A percentile compares a stretch with the other conserved stretches of the same genome.
Evolutionary conservation across 2,329 filamentous ascomycete genomes (phyloP).

Genomic region (Botryotinia calthae): DNA sequence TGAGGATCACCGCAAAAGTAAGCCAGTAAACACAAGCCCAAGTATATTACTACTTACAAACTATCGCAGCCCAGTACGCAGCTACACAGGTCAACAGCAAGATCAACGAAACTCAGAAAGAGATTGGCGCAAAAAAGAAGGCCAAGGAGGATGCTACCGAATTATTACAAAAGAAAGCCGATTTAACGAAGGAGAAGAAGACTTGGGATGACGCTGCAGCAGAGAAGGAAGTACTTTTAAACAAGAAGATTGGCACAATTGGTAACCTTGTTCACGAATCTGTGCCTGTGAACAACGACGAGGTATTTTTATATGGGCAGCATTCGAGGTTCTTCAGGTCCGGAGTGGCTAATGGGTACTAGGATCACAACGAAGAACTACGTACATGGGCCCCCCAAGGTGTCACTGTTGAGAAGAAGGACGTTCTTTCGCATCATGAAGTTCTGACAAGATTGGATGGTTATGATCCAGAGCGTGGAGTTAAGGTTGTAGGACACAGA

Average conservation of each 20-base stretch:
- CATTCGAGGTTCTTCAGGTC: neutral
- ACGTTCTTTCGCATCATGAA: slow-evolving; percentile 88
- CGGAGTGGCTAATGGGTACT: slow-evolving; percentile 13
- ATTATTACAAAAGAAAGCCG: slow-evolving; percentile 73
- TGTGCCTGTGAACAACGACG: slow-evolving; percentile 78
- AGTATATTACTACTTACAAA: slow-evolving; percentile 13
- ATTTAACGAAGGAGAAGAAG: slow-evolving; percentile 80
- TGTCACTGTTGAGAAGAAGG: slow-evolving; percentile 69
- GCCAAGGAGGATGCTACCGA: slow-evolving; percentile 85
- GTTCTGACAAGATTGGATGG: slow-evolving; percentile 84
- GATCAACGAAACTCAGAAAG: slow-evolving; percentile 87
- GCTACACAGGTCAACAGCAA: slow-evolving; percentile 77
- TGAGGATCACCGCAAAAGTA: slow-evolving; percentile 78
- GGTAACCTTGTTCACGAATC: slow-evolving; percentile 90
- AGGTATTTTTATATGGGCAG: slow-evolving; percentile 48
- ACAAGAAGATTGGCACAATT: slow-evolving; percentile 77
- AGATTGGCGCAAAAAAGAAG: slow-evolving; percentile 91
- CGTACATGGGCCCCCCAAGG: slow-evolving; percentile 80
- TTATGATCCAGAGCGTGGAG: slow-evolving; percentile 88
- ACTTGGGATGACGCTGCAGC: slow-evolving; percentile 69
- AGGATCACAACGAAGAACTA: slow-evolving; percentile 77
- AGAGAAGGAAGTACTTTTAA: slow-evolving; percentile 71
- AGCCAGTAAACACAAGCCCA: slow-evolving; percentile 28
- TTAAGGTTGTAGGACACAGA: slow-evolving; percentile 91
- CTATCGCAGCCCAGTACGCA: slow-evolving; percentile 62